Conservation (phyloP, 352 stramenopile genomes). For the Globisporangium camurandrum region DNA sequence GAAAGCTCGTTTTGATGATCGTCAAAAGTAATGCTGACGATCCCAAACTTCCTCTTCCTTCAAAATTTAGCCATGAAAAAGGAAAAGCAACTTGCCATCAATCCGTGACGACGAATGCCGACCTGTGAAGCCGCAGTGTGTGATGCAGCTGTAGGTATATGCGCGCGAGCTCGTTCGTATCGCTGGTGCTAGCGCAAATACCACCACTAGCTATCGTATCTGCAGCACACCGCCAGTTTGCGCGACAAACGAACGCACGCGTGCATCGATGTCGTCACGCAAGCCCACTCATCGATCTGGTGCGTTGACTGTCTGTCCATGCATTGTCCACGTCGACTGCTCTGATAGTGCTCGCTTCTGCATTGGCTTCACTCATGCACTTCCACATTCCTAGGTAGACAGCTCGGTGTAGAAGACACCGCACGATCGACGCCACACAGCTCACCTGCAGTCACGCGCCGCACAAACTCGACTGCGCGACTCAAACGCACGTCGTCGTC, state of each 20-base stretch:
- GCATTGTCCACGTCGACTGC: no score
- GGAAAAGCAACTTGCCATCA: neutral
- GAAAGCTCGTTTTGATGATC: no score
- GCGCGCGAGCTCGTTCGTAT: no score
- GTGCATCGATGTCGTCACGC: conserved; percentile 2
- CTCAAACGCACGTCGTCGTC: conserved; percentile 11
- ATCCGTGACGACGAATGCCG: neutral
- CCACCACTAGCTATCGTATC: neutral
- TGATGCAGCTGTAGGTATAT: neutral
- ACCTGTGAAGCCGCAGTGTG: no score
- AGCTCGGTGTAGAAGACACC: neutral
- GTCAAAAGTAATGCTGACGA: no score
- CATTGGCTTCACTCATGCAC: no score
- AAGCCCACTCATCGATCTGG: conserved; percentile 4
- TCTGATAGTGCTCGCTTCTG: no score
- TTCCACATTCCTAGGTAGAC: neutral
- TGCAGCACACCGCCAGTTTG: no score
- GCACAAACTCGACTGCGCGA: neutral
- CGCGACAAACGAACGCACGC: neutral
- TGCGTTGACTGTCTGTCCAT: conserved; percentile 1
- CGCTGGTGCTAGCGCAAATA: neutral
- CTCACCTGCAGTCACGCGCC: neutral
- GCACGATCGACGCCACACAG: conserved; percentile 1
- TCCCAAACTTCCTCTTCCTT: no score
- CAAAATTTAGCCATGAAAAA: no score